Evolutionary conservation across 441 rosid species (phyloP).

Genomic region (Euphorbia corollata): DNA sequence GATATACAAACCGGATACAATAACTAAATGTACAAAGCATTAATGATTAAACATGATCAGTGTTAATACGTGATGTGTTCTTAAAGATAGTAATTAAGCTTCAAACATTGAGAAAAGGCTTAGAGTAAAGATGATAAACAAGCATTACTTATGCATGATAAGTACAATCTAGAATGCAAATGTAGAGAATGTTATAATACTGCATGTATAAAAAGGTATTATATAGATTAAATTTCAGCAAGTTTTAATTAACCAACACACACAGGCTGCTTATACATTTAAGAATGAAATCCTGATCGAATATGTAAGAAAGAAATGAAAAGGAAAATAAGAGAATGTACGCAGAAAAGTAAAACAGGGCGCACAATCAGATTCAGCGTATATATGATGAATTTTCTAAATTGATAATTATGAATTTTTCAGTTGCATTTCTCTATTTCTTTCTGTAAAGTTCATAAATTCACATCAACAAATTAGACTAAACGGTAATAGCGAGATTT

Average conservation of each 20-base stretch:
- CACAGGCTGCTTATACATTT: neutral
- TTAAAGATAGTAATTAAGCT: neutral
- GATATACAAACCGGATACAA: neutral
- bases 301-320: neutral
- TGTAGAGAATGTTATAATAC: neutral
- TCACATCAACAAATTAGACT: neutral
- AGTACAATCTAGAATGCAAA: neutral
- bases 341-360: neutral
- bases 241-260: neutral
- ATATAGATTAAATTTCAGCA: neutral
- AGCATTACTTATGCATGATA: neutral
- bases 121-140: neutral
- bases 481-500: neutral
- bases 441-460: neutral
- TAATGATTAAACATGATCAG: neutral
- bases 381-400: neutral
- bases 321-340: neutral
- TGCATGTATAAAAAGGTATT: neutral
- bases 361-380: neutral
- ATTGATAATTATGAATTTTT: neutral
- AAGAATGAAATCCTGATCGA: neutral
- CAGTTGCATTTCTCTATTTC: neutral
- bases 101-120: neutral
- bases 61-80: too few relatives aligned
- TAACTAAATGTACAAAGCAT: neutral